Evolutionary conservation across 768 basidiomycete species (phyloP), one percentile per base, ranked within the genome.

Genomic region (Termitomyces titanicus): DNA sequence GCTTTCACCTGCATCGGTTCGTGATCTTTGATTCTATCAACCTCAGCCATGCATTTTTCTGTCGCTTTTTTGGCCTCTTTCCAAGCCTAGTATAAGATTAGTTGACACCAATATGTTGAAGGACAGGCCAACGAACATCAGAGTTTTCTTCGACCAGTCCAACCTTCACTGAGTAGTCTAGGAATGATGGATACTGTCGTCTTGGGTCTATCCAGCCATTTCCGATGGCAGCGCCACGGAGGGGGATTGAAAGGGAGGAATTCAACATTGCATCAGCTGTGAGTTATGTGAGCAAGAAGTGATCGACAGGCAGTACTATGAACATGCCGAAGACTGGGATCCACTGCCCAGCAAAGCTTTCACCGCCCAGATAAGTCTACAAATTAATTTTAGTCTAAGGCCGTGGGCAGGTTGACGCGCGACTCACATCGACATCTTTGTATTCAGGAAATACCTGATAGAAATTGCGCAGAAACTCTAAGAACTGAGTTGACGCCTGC

Each of bases 151-250:
- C 87, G 48, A 98, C 70, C 31, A 98, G 69, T 2, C 89, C 89
- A 39, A 88, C 83, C 63, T 89, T 85, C 43, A 89, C 79, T 1
- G 86, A 86, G 65, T 87, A 98, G 60, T 96, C 93, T 39, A 94
- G 72, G 68, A 92, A 98, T 17, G 94, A 79, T 15, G 90, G 85
- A 68, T 98, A 99, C 72, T 99, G 97, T 54, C 78, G 76, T 39
- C 82, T 81, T 0, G 86, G 85, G 68, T 98, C 95, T 45, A 97
- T 96, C 97, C 97, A 99, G 5, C 96, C 96, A 69, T 99, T 99
- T 20, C 97, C 97, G 42, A 99, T 97, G 0, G 96, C 92, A 15
- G 82, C 73, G 1, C 97, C 97, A 42, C 79, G 80, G 8, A 98
- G 74, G 0, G 83, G 85, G 25, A 87, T 73, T 24, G 75, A 65